phyloP scores from a whole-genome alignment of 305 asterid genomes.

The Ilex paraguariensis region DNA sequence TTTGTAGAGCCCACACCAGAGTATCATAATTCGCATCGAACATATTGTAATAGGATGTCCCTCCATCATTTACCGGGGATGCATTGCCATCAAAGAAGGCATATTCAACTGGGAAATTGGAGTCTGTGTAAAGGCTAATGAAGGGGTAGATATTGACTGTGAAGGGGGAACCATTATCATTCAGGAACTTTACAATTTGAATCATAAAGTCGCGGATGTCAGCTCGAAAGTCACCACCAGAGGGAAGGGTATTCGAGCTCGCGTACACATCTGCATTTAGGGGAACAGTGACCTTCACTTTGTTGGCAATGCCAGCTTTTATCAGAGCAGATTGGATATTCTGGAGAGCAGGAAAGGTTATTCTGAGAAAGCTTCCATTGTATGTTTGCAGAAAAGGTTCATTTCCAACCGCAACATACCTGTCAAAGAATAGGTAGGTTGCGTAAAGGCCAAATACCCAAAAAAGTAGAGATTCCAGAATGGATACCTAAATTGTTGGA shows the following conservation, averaged over 20 bases:
- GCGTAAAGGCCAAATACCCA: too few species aligned
- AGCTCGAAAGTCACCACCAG: conserved; percentile 60
- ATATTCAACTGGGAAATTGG: conserved; percentile 58
- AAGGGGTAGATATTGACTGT: conserved; percentile 66
- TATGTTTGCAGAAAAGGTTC: conserved; percentile 66
- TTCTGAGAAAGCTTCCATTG: conserved; percentile 53
- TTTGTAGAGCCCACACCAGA: conserved; percentile 62
- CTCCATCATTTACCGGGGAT: conserved; percentile 45
- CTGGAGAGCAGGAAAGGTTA: conserved; percentile 4
- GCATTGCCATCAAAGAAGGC: conserved; percentile 19
- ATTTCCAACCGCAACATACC: conserved; percentile 84
- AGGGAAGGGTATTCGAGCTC: conserved; percentile 32
- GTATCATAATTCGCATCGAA: conserved; percentile 73
- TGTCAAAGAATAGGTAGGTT: conserved; percentile 10
- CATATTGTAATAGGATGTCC: conserved; percentile 55
- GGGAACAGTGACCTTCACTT: conserved; percentile 68
- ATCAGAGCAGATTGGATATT: conserved; percentile 54
- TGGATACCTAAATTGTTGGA: too few species aligned
- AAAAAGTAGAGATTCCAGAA: too few species aligned
- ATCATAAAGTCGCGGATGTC: conserved; percentile 45
- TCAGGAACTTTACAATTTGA: conserved; percentile 47
- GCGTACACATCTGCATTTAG: conserved; percentile 64
- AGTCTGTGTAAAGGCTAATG: conserved; percentile 57
- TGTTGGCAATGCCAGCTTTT: conserved; percentile 41
- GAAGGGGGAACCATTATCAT: conserved; percentile 50